phyloP scores from a whole-genome alignment of 768 basidiomycete genomes.

The Neoboletus subvelutipes region DNA sequence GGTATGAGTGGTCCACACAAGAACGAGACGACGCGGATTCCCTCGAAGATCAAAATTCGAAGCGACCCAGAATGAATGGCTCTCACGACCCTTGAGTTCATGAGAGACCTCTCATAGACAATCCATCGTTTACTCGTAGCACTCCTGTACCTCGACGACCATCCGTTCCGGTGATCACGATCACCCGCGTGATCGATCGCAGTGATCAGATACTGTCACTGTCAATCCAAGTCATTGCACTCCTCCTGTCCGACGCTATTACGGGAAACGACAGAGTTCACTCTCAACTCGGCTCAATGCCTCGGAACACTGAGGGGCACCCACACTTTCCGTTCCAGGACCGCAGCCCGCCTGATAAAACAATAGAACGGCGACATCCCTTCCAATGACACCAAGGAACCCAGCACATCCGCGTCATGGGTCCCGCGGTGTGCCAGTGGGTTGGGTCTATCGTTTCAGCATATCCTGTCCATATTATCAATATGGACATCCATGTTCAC shows the following conservation, averaged over 20 bases:
- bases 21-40: conserved; percentile 10
- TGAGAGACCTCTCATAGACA: background rate
- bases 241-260: conserved; percentile 5
- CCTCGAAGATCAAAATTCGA: conserved; percentile 13
- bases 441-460: conserved; percentile 9
- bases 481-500: conserved; percentile 13
- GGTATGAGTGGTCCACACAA: conserved; percentile 49
- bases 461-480: conserved; percentile 13
- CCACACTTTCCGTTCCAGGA: conserved; percentile 21
- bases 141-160: conserved; percentile 14
- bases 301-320: conserved; percentile 19
- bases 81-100: conserved; percentile 5
- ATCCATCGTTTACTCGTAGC: conserved; percentile 1
- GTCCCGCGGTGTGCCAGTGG: conserved; percentile 21
- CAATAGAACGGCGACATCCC: conserved; percentile 19
- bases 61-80: conserved; percentile 29
- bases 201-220: conserved; percentile 29
- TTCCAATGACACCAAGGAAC: conserved; percentile 15
- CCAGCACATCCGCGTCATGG: background rate
- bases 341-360: conserved; percentile 23
- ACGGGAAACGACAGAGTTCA: background rate
- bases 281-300: background rate
- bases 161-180: conserved; percentile 36
- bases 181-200: conserved; percentile 31
- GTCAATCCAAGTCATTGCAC: conserved; percentile 14